Conservation (phyloP, 1,139 yeast species). For the Geotrichum bryndzae region DNA sequence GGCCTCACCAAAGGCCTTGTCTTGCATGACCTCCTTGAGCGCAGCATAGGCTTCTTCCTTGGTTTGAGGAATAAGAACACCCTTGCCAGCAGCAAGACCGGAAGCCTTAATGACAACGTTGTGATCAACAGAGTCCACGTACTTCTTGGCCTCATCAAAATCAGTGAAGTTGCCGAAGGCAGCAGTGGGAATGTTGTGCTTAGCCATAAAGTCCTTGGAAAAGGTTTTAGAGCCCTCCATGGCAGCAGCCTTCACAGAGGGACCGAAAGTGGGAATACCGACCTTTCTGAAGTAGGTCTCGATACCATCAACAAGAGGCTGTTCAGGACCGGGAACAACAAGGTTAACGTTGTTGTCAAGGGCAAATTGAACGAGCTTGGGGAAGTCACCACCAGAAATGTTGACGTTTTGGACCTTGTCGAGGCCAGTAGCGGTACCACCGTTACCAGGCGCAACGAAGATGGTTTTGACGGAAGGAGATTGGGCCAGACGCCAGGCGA, state of each 20-base stretch:
- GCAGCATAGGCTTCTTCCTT: conserved; percentile 83
- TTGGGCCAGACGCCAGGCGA: conserved; percentile 85
- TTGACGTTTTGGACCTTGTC: conserved; percentile 65
- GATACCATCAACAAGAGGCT: conserved; percentile 93
- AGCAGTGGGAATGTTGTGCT: conserved; percentile 91
- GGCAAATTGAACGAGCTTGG: conserved; percentile 53
- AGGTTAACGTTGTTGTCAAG: conserved; percentile 57
- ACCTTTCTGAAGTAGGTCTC: conserved; percentile 57
- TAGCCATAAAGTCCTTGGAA: conserved; percentile 89
- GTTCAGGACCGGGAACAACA: conserved; percentile 98
- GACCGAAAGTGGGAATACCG: conserved; percentile 96
- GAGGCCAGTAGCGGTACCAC: conserved; percentile 63
- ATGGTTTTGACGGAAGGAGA: conserved; percentile 66
- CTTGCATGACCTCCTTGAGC: conserved; percentile 82
- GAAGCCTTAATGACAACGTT: conserved; percentile 92
- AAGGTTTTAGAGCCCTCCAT: conserved; percentile 98
- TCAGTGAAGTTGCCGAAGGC: conserved; percentile 73
- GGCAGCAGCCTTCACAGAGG: conserved; percentile 78
- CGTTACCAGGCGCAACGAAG: conserved; percentile 95
- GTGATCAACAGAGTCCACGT: conserved; percentile 60
- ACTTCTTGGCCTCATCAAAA: conserved; percentile 66
- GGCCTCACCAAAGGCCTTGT: conserved; percentile 82
- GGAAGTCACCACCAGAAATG: conserved; percentile 45
- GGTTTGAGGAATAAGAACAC: conserved; percentile 84
- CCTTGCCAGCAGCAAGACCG: conserved; percentile 98